Conservation (phyloP, 2,329 filamentous ascomycete species). For the Stemphylium beticola region DNA sequence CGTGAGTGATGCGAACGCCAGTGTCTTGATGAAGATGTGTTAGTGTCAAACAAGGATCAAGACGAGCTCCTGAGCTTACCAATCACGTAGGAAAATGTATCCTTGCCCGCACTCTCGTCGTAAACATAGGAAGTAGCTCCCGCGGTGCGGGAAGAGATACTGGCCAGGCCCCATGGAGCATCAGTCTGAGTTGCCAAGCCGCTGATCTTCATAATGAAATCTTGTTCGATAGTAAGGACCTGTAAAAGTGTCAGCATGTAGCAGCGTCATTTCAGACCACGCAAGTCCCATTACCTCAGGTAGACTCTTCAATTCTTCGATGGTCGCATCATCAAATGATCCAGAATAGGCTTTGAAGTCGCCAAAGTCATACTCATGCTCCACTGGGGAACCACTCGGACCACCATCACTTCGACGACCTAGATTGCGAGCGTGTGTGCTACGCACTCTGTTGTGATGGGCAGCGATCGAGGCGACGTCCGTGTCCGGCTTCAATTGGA, state of each 20-base stretch:
- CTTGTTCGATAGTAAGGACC: slow-evolving; percentile 31
- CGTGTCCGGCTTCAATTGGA: slow-evolving; percentile 49
- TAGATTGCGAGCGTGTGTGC: slow-evolving; percentile 39
- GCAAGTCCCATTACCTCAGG: slow-evolving; percentile 26
- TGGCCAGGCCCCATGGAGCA: slow-evolving; percentile 38
- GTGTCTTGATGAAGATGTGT: slow-evolving; percentile 56
- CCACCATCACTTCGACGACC: slow-evolving; percentile 22
- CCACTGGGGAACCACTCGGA: slow-evolving; percentile 25
- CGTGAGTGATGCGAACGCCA: slow-evolving; percentile 63
- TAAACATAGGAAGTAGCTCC: slow-evolving; percentile 35
- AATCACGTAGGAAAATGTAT: slow-evolving; percentile 60
- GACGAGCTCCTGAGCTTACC: not conserved
- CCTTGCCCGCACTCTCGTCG: slow-evolving; percentile 32
- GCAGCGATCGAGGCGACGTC: slow-evolving; percentile 32
- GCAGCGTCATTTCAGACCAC: not conserved
- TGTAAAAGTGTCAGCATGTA: not conserved
- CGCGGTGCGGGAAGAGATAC: slow-evolving; percentile 34
- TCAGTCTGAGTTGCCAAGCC: slow-evolving; percentile 28
- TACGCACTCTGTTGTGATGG: slow-evolving; percentile 35
- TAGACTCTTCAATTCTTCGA: slow-evolving; percentile 37
- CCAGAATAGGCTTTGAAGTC: slow-evolving; percentile 43
- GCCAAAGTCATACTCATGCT: slow-evolving; percentile 39
- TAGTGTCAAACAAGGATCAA: not conserved
- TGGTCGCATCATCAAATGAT: slow-evolving; percentile 36
- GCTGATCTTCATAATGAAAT: slow-evolving; percentile 35